A percentile compares a stretch with the other conserved stretches of the same genome.
Evolutionary conservation across 75 land plant genomes (phyloP).

Genomic region (Cunninghamia lanceolata): DNA sequence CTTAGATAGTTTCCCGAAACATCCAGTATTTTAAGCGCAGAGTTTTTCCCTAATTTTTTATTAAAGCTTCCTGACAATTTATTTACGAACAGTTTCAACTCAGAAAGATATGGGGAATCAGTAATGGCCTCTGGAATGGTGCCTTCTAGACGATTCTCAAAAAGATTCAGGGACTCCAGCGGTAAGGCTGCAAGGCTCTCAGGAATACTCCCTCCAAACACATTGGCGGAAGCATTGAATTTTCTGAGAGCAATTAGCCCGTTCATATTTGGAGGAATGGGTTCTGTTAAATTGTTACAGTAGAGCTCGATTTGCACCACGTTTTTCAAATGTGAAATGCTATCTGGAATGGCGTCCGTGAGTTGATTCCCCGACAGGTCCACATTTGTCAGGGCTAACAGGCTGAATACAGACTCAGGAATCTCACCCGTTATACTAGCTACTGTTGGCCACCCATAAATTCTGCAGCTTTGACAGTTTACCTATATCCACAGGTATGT

Average conservation of each 20-base stretch:
- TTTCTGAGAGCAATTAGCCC: constrained; percentile 13
- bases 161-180: constrained; percentile 36
- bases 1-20: constrained; percentile 38
- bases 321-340: constrained; percentile 11
- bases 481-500: constrained; percentile 13
- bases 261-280: constrained; percentile 16
- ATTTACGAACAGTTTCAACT: constrained; percentile 39
- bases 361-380: constrained; percentile 23
- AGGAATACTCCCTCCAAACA: constrained; percentile 49
- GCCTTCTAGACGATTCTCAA: constrained; percentile 52
- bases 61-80: constrained; percentile 40
- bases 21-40: constrained; percentile 36
- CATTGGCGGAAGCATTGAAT: constrained; percentile 62
- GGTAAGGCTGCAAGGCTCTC: constrained; percentile 33
- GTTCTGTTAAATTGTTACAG: constrained; percentile 21
- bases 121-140: constrained; percentile 36
- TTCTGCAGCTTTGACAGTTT: constrained; percentile 4
- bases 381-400: constrained; percentile 2
- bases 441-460: not conserved
- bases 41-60: constrained; percentile 22
- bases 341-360: constrained; percentile 17
- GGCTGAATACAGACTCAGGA: constrained; percentile 17
- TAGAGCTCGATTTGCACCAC: constrained; percentile 30
- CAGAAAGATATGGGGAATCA: constrained; percentile 20
- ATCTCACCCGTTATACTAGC: constrained; percentile 14